Evolutionary conservation across 805 yeast genomes (phyloP).

Genomic region (Pichia exigua): DNA sequence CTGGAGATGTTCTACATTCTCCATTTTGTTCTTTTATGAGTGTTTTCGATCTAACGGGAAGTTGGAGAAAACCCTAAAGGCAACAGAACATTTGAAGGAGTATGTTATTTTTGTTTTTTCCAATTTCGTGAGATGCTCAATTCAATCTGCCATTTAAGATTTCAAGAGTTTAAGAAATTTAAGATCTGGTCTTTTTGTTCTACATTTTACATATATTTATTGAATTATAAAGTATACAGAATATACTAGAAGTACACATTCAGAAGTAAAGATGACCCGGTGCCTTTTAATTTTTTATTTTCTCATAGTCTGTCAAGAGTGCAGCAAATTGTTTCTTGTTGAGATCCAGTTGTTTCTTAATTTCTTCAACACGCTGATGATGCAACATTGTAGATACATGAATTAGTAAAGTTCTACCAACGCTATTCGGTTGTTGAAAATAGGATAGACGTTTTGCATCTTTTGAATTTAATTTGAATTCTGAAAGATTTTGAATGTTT

Average conservation of each 20-base stretch:
- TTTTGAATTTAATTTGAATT: not conserved
- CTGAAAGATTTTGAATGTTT: not conserved
- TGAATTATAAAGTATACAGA: not conserved
- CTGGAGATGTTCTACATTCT: conserved; percentile 4
- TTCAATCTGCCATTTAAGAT: not conserved
- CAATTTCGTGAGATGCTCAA: not conserved
- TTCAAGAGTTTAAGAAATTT: too few relatives aligned
- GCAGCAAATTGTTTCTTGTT: conserved; percentile 1
- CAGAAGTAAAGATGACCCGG: not conserved
- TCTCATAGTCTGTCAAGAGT: not conserved
- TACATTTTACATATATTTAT: too few relatives aligned
- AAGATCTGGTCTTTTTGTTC: too few relatives aligned
- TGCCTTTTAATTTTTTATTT: not conserved
- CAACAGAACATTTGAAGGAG: not conserved
- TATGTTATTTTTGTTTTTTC: too few relatives aligned
- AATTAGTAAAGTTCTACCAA: not conserved
- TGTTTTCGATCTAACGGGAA: too few relatives aligned
- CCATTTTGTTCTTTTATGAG: not conserved
- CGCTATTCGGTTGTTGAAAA: not conserved
- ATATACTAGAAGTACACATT: not conserved
- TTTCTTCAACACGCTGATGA: not conserved
- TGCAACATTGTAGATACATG: not conserved
- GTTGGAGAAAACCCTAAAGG: too few relatives aligned
- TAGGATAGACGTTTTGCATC: not conserved
- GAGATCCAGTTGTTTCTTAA: conserved; percentile 2